Base-by-base conservation (phyloP, 805 yeast genomes). In the Debaryomyces castellii region DNA sequence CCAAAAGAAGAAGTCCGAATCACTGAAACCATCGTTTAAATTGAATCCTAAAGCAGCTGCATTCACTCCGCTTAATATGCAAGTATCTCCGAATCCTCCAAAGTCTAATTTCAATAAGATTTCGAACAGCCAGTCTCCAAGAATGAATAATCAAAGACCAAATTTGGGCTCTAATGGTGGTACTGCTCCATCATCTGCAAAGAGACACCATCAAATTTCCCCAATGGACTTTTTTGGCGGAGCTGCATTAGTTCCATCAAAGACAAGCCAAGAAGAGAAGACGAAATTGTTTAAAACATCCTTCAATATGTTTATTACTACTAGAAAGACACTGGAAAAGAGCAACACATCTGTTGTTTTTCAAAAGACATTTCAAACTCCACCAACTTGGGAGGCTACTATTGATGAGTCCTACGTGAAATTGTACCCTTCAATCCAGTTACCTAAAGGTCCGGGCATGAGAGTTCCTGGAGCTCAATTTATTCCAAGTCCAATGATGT, bases 311-410 rank as follows among this genome's bases (percentile, higher is more conserved):
- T 78, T 85, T 49, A 51, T 71, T 14, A 73, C 77, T 22, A 71
- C 80, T 3, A 74, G 74, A 45, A 63, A 49, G 53, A 62, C 49
- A 48, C 58, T 55, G 42, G 57, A 45, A 39, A 59, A 42, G 25
- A 56, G 51, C 16, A 45, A 51, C 1, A 47, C 58, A 3, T 62
- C 66, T 11, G 53, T 63, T 6, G 51, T 54, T 3, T 70, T 83
- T 49, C 90, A 83, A 52, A 80, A 73, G 54, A 82, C 94, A 5
- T 88, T 78, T 61, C 73, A 74, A 34, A 84, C 92, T 0, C 83
- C 88, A 8, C 95, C 95, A 42, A 84, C 91, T 0, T 87, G 95
- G 95, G 72, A 74, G 18, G 67, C 76, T 40, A 80, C 82, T 2
- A 63, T 77, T 20, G 86, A 80, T 37, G 82, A 78, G 46, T 72